These are phyloP conservation scores for Nymphaea colorata DNA, from an alignment of 164 flowering plant genomes.

Conservation along the genomic window DNA sequence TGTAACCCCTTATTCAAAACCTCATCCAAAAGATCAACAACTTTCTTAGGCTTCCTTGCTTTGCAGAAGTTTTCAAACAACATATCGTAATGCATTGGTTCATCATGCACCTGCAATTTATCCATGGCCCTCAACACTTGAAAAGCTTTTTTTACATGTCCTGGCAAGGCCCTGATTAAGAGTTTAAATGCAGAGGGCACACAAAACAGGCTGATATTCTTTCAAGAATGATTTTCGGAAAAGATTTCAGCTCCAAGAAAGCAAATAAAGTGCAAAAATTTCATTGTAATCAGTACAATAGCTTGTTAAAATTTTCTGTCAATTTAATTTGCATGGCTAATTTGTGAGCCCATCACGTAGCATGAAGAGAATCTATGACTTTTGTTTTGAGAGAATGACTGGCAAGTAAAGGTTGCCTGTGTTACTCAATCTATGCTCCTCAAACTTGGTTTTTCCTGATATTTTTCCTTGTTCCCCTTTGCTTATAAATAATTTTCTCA, in stretches of 20 bases:
- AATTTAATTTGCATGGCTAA: background rate
- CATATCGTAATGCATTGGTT: constrained; percentile 84
- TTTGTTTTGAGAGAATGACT: background rate
- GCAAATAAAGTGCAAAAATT: constrained; percentile 27
- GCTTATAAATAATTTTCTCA: no score
- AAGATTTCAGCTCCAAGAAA: constrained; percentile 22
- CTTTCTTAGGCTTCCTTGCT: constrained; percentile 44
- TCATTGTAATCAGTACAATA: constrained; percentile 8
- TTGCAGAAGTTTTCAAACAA: constrained; percentile 68
- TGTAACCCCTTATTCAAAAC: constrained; percentile 69
- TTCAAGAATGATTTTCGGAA: constrained; percentile 56
- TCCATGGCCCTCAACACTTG: constrained; percentile 76
- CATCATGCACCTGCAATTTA: constrained; percentile 56
- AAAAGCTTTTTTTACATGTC: constrained; percentile 58
- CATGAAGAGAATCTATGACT: background rate
- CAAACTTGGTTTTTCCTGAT: background rate
- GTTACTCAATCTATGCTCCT: background rate
- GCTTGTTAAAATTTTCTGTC: background rate
- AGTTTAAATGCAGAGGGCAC: constrained; percentile 81
- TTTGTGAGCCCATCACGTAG: background rate
- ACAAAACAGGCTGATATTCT: constrained; percentile 92
- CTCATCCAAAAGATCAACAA: constrained; percentile 55
- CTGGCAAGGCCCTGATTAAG: constrained; percentile 58
- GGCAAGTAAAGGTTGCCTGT: background rate
- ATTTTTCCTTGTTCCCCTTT: background rate